A percentile compares a stretch with the other conserved stretches of the same genome.
Conservation (phyloP, 805 yeast species). For the Helenozyma rhizophorensis region DNA sequence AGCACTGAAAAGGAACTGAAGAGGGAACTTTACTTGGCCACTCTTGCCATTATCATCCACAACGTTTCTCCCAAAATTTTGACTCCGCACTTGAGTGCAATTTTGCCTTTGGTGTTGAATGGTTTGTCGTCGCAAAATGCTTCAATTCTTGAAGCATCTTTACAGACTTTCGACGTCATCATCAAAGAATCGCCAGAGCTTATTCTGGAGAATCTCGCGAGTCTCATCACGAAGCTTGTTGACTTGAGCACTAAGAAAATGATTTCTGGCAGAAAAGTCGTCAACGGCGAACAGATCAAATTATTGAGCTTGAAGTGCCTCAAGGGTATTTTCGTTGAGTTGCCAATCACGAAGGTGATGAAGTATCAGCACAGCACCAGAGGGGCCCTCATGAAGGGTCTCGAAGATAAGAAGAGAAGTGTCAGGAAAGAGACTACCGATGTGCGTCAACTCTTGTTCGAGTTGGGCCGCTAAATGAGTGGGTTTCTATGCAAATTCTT, state of each 20-base stretch:
- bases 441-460: conserved; percentile 73
- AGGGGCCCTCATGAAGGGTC: conserved; percentile 40
- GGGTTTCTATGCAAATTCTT: conserved; percentile 2
- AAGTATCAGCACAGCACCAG: conserved; percentile 52
- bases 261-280: conserved; percentile 11
- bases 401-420: conserved; percentile 71
- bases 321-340: conserved; percentile 31
- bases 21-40: conserved; percentile 54
- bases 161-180: conserved; percentile 52
- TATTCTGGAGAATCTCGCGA: conserved; percentile 49
- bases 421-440: conserved; percentile 77
- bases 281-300: conserved; percentile 50
- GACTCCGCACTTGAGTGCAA: conserved; percentile 54
- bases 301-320: conserved; percentile 55
- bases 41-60: conserved; percentile 64
- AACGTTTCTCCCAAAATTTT: conserved; percentile 62
- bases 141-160: conserved; percentile 55
- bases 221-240: conserved; percentile 54
- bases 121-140: conserved; percentile 48
- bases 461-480: conserved; percentile 25
- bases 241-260: conserved; percentile 24
- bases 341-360: conserved; percentile 34
- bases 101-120: conserved; percentile 70
- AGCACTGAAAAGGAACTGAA: conserved; percentile 11
- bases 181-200: conserved; percentile 52